Percentiles rank a stretch among this genome's conserved stretches.
Evolutionary conservation across 208 protist genomes (phyloP).

Genomic region (Trypanosomatidae sp.): DNA sequence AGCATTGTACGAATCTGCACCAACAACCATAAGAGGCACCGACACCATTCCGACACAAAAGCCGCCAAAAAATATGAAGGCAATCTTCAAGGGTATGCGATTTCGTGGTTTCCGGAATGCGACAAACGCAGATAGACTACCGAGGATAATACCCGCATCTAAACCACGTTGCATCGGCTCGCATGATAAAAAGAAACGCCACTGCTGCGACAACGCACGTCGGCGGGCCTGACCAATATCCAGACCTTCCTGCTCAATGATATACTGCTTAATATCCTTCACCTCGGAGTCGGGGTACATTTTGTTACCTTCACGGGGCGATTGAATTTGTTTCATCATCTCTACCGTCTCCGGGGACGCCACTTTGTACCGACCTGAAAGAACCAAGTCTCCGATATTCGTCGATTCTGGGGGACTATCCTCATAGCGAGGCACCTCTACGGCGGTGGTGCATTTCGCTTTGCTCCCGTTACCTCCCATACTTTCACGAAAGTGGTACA

Average conservation of each 20-base stretch:
- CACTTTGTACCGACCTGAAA: conserved; percentile 74
- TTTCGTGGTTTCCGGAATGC: conserved; percentile 58
- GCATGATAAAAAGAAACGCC: conserved; percentile 84
- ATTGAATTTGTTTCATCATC: conserved; percentile 81
- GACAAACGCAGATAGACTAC: conserved; percentile 65
- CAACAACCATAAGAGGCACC: conserved; percentile 70
- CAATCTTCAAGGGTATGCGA: conserved; percentile 63
- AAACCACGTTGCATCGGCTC: conserved; percentile 84
- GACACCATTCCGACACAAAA: conserved; percentile 68
- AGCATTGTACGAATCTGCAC: conserved; percentile 62
- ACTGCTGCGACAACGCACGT: conserved; percentile 71
- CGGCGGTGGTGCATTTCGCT: background rate
- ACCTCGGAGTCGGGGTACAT: conserved; percentile 77
- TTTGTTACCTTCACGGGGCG: conserved; percentile 46
- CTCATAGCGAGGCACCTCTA: conserved; percentile 36
- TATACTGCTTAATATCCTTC: conserved; percentile 78
- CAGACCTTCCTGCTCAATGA: conserved; percentile 83
- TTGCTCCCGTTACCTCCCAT: conserved; percentile 28
- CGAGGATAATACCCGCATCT: conserved; percentile 79
- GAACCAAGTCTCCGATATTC: conserved; percentile 70
- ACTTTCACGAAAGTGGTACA: background rate
- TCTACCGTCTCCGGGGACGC: conserved; percentile 64
- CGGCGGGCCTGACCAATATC: conserved; percentile 62
- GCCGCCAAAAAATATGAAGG: conserved; percentile 62
- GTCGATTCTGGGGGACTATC: conserved; percentile 68